These are phyloP conservation scores for Dicorynia guianensis DNA, from an alignment of 306 rosid genomes.

Conservation along the genomic window DNA sequence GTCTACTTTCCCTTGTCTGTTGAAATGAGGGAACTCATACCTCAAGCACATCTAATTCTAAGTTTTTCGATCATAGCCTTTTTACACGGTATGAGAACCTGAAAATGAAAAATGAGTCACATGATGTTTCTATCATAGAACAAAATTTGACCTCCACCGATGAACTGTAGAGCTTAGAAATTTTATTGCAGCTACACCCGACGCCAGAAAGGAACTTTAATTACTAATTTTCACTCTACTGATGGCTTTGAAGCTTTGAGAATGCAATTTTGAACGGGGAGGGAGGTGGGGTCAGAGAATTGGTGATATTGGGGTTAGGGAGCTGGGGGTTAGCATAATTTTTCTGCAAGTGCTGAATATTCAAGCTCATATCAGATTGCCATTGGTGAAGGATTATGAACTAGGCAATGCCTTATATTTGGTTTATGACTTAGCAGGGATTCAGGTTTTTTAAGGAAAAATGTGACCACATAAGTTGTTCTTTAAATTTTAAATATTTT, in stretches of 20 bases:
- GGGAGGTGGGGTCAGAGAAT: background rate
- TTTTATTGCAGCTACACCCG: background rate
- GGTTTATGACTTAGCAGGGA: background rate
- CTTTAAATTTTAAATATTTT: background rate
- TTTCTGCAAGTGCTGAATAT: background rate
- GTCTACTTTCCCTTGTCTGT: background rate
- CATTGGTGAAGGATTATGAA: background rate
- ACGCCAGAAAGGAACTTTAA: background rate
- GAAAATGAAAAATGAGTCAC: background rate
- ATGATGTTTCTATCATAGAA: background rate
- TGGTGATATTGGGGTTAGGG: background rate
- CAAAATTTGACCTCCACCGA: background rate
- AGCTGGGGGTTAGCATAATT: background rate
- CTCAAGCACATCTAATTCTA: background rate
- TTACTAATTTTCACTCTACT: background rate
- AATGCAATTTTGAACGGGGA: background rate
- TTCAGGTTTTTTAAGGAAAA: background rate
- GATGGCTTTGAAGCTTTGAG: background rate
- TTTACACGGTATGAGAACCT: background rate
- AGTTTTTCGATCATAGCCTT: background rate
- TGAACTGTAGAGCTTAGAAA: background rate
- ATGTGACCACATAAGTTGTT: background rate
- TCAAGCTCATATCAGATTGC: background rate
- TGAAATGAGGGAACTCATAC: background rate
- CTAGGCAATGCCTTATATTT: background rate